Conservation (phyloP, 1,139 yeast species). For the Suhomyces coccinellae region DNA sequence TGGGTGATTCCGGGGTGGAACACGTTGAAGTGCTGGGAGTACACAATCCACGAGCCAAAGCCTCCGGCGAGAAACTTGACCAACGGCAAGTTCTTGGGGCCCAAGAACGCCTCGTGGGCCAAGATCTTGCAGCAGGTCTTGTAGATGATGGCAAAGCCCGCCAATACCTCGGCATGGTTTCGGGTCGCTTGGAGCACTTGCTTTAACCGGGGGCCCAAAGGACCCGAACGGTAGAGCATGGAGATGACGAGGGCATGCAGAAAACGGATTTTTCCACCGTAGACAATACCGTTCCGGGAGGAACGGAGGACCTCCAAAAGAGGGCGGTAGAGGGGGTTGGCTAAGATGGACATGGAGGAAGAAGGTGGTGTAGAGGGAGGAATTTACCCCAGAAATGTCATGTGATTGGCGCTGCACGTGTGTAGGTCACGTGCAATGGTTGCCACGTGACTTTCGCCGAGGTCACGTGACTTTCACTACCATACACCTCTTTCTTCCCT, state of each 20-base stretch:
- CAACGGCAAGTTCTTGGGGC: conserved; percentile 30
- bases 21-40: conserved; percentile 55
- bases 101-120: conserved; percentile 36
- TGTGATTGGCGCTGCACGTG: conserved; percentile 4
- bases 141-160: conserved; percentile 65
- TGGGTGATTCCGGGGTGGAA: conserved; percentile 54
- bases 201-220: conserved; percentile 45
- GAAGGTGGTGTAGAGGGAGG: not conserved
- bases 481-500: no score
- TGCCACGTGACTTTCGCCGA: no score
- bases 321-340: conserved; percentile 32
- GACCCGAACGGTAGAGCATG: conserved; percentile 52
- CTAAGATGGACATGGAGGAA: conserved; percentile 12
- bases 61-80: conserved; percentile 62
- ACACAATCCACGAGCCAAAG: conserved; percentile 64
- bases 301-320: conserved; percentile 41
- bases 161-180: conserved; percentile 68
- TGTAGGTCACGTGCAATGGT: not conserved
- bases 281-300: conserved; percentile 57
- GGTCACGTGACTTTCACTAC: no score
- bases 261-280: conserved; percentile 74
- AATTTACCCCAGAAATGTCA: conserved; percentile 8
- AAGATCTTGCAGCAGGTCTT: conserved; percentile 40
- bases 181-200: conserved; percentile 58
- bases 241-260: conserved; percentile 73